Base-by-base conservation (phyloP, 352 stramenopile species). In the Globisporangium cylindrosporum region DNA sequence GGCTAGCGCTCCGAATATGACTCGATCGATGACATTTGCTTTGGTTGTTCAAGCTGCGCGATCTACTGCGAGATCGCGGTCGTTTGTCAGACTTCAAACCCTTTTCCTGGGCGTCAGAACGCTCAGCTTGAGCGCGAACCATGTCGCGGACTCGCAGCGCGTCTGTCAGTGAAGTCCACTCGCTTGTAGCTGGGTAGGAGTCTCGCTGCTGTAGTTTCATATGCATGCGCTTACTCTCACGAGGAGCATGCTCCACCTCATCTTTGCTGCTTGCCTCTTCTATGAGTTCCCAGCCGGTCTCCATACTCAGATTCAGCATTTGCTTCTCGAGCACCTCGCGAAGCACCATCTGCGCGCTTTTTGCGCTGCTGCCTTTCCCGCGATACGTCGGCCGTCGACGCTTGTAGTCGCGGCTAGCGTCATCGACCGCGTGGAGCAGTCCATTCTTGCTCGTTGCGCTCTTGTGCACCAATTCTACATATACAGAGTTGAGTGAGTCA, bases 281-380 rank as follows among this genome's bases (percentile, higher is more conserved):
- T 3, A 43, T 43, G 15, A 62, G 67, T 1, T 84, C 69, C 9
- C 79, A 69, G 43, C 76, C 79, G 0, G 63, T 75, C 43, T 80
- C 76, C 46, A 84, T 48, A 64, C 78, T 84, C 27, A 91, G 73
- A 0, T 70, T 73, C 29, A 82, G 55, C 83, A 93, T 93, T 58
- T 89, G 80, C 51, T 82, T 88, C 4, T 76, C 70, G 10, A 93
- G 81, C 65, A 93, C 69, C 59, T 91, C 83, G 24, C 82, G 80
- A n/a, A 88, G 74, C 41, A 78, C 71, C 10, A 72, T 69, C 7
- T 73, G 73, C 2, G 73, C 73, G 41, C 75, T 84, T 57, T 84
- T 76, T 4, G 59, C 14, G 24, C 73, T 72, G 7, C 78, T 70
- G 9, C 79, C 59, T 43, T 88, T 89, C 5, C 72, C 70, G 9